Base-by-base conservation (phyloP, 1,284 basidiomycete genomes). In the Kwoniella shivajii region DNA sequence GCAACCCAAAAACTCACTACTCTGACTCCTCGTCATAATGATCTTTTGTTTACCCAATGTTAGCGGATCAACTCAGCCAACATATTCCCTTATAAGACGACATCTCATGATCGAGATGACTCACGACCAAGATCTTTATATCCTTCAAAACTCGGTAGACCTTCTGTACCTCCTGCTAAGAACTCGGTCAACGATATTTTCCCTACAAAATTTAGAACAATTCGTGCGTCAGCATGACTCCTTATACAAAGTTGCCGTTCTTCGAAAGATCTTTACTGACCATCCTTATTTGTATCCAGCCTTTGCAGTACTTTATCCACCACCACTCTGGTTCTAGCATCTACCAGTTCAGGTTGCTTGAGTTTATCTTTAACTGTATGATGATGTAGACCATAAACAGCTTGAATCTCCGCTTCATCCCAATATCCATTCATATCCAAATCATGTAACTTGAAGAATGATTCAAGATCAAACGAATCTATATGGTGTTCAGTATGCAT, bases 361-460 rank as follows among this genome's bases (percentile, higher is more conserved):
- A 90, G 89, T 78, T 89, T 86, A 77, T 91, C 88, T 78, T 90
- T 86, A 20, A 91, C 90, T 67, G 92, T 92, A 58, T 94, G 84
- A 76, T 99, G 96, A 77, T 98, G 92, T 22, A 99, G 89, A 56
- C 95, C 95, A 68, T 96, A 95, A 41, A 95, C 85, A 6, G 91
- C 90, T 73, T 94, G 87, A 60, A 94, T 88, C 76, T 94, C 90
- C 60, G 86, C 85, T 56, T 82, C 80, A 75, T 89, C 85, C 87
- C 89, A 90, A 36, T 81, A 66, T 0, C 88, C 86, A 65, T 76
- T 88, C 84, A 86, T 81, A 79, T 97, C 86, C 57, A 98, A 82
- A 78, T 98, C 94, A 77, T 98, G 94, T 10, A 98, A 82, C 61
- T 76, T 71, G 73, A 78, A 78, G 66, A 78, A 78, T 5, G 74